A percentile compares a stretch with the other conserved stretches of the same genome.
These are phyloP conservation scores for Microstegium vimineum DNA, from an alignment of 176 grass and related monocot genomes.

Conservation along the genomic window DNA sequence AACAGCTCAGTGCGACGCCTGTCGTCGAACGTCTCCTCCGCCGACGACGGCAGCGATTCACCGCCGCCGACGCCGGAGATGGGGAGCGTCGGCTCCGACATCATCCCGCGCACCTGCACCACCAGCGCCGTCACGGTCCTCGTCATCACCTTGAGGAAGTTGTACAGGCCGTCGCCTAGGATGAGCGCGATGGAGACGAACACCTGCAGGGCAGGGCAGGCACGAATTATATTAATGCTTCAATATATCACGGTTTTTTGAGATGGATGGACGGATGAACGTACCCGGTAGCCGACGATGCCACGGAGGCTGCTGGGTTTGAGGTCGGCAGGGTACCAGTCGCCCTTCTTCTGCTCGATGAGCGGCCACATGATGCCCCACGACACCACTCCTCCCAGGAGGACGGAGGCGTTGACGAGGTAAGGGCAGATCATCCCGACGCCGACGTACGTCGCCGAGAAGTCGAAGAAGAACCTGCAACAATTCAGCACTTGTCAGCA, in stretches of 20 bases:
- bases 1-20: constrained; percentile 42
- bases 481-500: no score
- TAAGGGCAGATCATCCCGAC: constrained; percentile 93
- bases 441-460: constrained; percentile 80
- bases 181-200: constrained; percentile 74
- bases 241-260: no score
- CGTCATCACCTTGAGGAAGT: constrained; percentile 68
- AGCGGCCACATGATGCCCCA: constrained; percentile 95
- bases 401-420: constrained; percentile 73
- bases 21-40: constrained; percentile 59
- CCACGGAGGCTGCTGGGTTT: constrained; percentile 73
- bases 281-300: constrained; percentile 67
- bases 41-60: background rate
- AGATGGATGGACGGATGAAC: no score
- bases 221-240: no score
- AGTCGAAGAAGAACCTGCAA: constrained; percentile 89
- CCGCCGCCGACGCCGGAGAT: constrained; percentile 1
- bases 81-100: constrained; percentile 32
- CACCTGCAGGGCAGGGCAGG: no score
- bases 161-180: constrained; percentile 78
- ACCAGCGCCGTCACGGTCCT: constrained; percentile 34
- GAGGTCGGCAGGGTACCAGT: constrained; percentile 70
- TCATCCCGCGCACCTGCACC: constrained; percentile 32
- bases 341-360: constrained; percentile 68
- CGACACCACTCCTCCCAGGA: constrained; percentile 69